phyloP scores from a whole-genome alignment of 345 rosid species.

The Aquilaria malaccensis region DNA sequence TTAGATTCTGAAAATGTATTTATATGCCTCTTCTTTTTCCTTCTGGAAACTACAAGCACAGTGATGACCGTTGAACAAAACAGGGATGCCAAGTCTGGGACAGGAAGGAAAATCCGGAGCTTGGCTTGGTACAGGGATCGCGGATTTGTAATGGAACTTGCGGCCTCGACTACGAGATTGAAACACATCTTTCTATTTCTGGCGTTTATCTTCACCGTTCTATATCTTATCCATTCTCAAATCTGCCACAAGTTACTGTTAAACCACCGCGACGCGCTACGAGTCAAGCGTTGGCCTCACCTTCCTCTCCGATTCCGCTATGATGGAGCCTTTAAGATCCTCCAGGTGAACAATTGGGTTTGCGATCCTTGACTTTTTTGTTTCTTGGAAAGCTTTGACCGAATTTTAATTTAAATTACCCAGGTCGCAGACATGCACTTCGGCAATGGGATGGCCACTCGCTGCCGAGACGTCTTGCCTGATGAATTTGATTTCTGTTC shows the following conservation, averaged over 20 bases:
- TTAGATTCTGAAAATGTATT: too few relatives aligned
- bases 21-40: too few relatives aligned
- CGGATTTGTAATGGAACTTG: constrained; percentile 9
- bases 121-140: background rate
- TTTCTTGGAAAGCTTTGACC: background rate
- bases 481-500: constrained; percentile 53
- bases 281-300: constrained; percentile 40
- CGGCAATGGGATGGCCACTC: constrained; percentile 61
- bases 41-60: too few relatives aligned
- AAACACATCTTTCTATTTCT: constrained; percentile 37
- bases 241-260: constrained; percentile 33
- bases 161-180: constrained; percentile 18
- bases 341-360: constrained; percentile 42
- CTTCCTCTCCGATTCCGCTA: constrained; percentile 75
- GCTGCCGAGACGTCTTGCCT: constrained; percentile 70
- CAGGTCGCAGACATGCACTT: constrained; percentile 94
- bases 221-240: constrained; percentile 40
- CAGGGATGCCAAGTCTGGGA: too few relatives aligned
- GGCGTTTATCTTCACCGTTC: constrained; percentile 21
- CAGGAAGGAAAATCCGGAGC: too few relatives aligned
- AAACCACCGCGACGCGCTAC: constrained; percentile 30
- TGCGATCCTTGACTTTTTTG: background rate
- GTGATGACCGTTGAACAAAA: too few relatives aligned
- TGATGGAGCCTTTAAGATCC: constrained; percentile 92
- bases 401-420: background rate